A percentile compares a stretch with the other conserved stretches of the same genome.
These are phyloP conservation scores for Solanum bulbocastanum DNA, from an alignment of 257 asterid species.

Conservation along the genomic window DNA sequence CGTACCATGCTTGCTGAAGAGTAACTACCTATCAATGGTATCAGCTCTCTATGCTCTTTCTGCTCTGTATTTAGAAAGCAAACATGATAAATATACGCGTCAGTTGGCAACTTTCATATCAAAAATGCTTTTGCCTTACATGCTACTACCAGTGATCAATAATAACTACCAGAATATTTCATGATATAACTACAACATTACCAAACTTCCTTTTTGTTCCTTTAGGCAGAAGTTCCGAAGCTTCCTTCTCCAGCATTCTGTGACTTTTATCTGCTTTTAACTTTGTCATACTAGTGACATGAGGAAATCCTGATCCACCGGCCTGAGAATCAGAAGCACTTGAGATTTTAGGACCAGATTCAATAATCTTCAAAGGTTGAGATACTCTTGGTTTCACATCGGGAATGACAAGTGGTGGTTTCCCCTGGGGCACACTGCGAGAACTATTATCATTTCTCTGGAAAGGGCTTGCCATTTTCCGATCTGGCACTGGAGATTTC, in stretches of 20 bases:
- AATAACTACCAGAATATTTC: background rate
- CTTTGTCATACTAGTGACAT: slow-evolving; percentile 3
- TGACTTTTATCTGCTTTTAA: slow-evolving; percentile 13
- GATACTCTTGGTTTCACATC: slow-evolving; percentile 14
- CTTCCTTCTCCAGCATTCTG: slow-evolving; percentile 12
- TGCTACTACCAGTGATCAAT: background rate
- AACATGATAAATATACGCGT: background rate
- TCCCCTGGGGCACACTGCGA: slow-evolving; percentile 11
- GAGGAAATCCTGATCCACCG: slow-evolving; percentile 8
- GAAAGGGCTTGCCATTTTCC: slow-evolving; percentile 12
- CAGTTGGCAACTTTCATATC: background rate
- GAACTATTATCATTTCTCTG: slow-evolving; percentile 4
- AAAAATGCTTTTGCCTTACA: background rate
- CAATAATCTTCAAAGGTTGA: slow-evolving; percentile 16
- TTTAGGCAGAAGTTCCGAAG: slow-evolving; percentile 16
- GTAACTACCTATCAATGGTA: slow-evolving; percentile 15
- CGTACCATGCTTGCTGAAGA: slow-evolving; percentile 21
- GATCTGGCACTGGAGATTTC: slow-evolving; percentile 1
- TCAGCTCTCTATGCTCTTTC: slow-evolving; percentile 33
- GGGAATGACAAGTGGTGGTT: slow-evolving; percentile 21
- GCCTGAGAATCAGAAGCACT: slow-evolving; percentile 16
- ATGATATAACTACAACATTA: background rate
- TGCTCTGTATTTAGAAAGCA: slow-evolving; percentile 17
- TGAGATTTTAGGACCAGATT: slow-evolving; percentile 13
- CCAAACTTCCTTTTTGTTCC: slow-evolving; percentile 32